Base-by-base conservation (phyloP, 139 green algal species). In the Coelastrella sp. region DNA sequence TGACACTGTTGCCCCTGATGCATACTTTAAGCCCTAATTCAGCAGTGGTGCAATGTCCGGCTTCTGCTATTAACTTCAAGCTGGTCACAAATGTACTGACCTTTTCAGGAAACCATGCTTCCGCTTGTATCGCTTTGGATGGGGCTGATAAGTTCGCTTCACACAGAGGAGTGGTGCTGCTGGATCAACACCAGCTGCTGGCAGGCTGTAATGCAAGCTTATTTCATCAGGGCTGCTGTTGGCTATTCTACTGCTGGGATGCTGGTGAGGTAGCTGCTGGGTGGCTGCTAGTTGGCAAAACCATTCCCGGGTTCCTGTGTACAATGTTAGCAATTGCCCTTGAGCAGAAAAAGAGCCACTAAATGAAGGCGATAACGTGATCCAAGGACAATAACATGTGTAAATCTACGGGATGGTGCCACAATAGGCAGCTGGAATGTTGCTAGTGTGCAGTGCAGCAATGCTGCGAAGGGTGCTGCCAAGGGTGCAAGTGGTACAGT, bases 81-180 rank as follows among this genome's bases (percentile, higher is more conserved):
- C 1, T 19, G 7, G 37, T 37, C 3, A 34, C 35, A 9, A 63
- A 30, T 30, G 43, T 17, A 4, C 68, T 38, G 1, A 77, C 68
- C 68, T 77, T 59, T 77, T 77, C 21, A 77, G 37, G 87, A 97
- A 97, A 45, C 78, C 78, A 71, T 84, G 78, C 60, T 84, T 84
- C 27, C 62, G 40, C 40, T 84, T 84, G 23, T 53, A 57, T 3
- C 78, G 38, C 23, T 53, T 41, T 5, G 41, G 40, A 38, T 84
- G 78, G 6, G 78, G 78, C 60, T 84, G 78, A 37, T 84, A 84
- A 2, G 78, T 84, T 38, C 78, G 78, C 60, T 84, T 84, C 27
- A 84, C 34, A n/a, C 78, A 84, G 41, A 84, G n/a, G 60, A 84
- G 40, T n/a, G 78, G 78, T 19, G 25, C 60, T 60, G 59, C 37